Percentiles rank a stretch among this genome's conserved stretches.
phyloP scores from a whole-genome alignment of 169 alveolate species.

The Plasmodium falciparum region DNA sequence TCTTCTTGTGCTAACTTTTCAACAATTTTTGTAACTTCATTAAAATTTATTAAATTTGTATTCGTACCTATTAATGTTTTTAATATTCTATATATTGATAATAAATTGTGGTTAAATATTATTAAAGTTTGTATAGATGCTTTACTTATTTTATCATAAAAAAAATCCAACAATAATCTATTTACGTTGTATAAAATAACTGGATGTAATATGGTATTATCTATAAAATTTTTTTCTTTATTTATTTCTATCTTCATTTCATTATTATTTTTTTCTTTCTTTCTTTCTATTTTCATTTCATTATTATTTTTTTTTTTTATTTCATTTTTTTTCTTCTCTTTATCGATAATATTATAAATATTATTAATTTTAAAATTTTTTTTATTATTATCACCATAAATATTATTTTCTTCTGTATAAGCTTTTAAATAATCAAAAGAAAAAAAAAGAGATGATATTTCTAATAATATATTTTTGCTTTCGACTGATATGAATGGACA shows the following conservation, averaged over 20 bases:
- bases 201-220: conserved; percentile 24
- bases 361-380: background rate
- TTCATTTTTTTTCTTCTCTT: background rate
- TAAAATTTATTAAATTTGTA: conserved; percentile 31
- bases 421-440: conserved; percentile 40
- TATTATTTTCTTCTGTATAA: background rate
- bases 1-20: conserved; percentile 4
- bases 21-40: conserved; percentile 2
- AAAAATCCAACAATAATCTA: conserved; percentile 25
- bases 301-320: too few species aligned
- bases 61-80: conserved; percentile 45
- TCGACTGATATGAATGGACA: conserved; percentile 42
- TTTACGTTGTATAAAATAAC: conserved; percentile 31
- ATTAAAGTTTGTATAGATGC: conserved; percentile 17
- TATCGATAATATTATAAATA: background rate
- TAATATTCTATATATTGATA: conserved; percentile 49
- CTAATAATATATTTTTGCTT: conserved; percentile 39
- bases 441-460: conserved; percentile 39
- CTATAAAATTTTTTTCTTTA: background rate
- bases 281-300: background rate
- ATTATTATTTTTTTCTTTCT: background rate
- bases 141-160: conserved; percentile 24
- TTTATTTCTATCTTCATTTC: background rate
- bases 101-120: conserved; percentile 42
- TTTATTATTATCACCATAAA: background rate